Base-by-base conservation (phyloP, 176 grass and related monocot genomes). In the Stipa capillata region DNA sequence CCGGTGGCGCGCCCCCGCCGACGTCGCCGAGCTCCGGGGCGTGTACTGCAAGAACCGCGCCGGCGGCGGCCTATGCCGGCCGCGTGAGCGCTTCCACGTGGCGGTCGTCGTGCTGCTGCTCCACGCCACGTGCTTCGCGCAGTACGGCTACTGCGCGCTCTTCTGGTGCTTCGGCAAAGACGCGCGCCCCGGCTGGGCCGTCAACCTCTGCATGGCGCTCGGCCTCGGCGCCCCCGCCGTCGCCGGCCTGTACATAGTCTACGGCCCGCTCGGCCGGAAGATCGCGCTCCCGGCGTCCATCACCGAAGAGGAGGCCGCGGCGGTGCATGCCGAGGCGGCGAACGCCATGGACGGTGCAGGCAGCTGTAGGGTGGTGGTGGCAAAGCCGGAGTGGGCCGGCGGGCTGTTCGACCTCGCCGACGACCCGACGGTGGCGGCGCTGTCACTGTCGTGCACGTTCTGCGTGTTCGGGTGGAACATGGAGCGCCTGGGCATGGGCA, bases 401-500 rank as follows among this genome's bases (percentile, higher is more conserved):
- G 89, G 93, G n/a, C 79, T 96, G 36, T 86, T 90, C 28, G 79
- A 92, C 35, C 37, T 89, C 28, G 68, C 41, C 49, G 93, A 96
- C 68, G 93, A 92, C 36, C 72, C 86, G 35, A 67, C 87, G 21
- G 86, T 76, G 62, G 69, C 82, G 63, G 83, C 47, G 59, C 42
- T 86, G 20, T 92, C 93, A 3, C 13, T 88, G 40, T 76, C 81
- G 28, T 96, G 93, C 89, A 90, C 83, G 24, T 90, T 77, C 77
- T 92, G 87, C 53, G 78, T 96, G 29, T 96, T 96, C 73, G 93
- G 93, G 27, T 96, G 93, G 93, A 96, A 96, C 83, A 90, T 92
- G 93, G 88, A 96, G 78, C 83, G 93, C 10, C 69, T 96, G n/a
- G 93, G 93, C 0, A 65, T 96, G 2, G 93, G 93, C 21, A 89